Base-by-base conservation (phyloP, 441 rosid genomes). In the Dalechampia spathulata region DNA sequence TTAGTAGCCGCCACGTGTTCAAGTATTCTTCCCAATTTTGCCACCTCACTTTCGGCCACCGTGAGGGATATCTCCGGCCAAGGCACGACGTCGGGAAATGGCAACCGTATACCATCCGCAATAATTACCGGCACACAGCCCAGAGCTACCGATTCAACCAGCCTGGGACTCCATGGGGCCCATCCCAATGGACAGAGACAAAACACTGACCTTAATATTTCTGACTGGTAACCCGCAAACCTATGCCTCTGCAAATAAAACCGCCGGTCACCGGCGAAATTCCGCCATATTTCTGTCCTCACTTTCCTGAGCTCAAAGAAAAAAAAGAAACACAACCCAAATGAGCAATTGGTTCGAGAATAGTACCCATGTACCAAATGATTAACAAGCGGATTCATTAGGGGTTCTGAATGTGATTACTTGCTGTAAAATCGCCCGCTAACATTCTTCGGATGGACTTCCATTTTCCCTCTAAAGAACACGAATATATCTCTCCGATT, bases 91-190 rank as follows among this genome's bases (percentile, higher is more conserved):
- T 60, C 60, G 2, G 82, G 72, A 60, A 84, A 91, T 7, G 98
- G 98, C 49, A 91, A 67, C 61, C 83, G 87, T n/a, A 91, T 88
- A 3, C 83, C 98, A 21, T 91, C 96, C 1, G 96, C 96, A 0
- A 88, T 81, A 15, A 88, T 75, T 16, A 91, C 98, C 0, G 98
- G 98, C 34, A 91, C 85, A 42, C 98, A 91, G 0, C 96, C 96
- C 44, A 91, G 75, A 0, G 57, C 90, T 6, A 84, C 87, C 0
- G 98, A 82, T 60, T 91, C 98, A 5, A 89, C 96, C 13, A 92
- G 78, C 45, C 98, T 78, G 4, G 98, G 98, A 36, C 94, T 92
- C 99, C 99, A 92, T 1, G 99, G 97, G 66, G 99, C 99, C 99
- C 99, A 92, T 32, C 99, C 99, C 0, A 92, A 77, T 0, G 99